Percentiles rank a stretch among this genome's conserved stretches.
These are phyloP conservation scores for Tylopilus sp. DNA, from an alignment of 1,284 basidiomycete genomes.

Conservation along the genomic window DNA sequence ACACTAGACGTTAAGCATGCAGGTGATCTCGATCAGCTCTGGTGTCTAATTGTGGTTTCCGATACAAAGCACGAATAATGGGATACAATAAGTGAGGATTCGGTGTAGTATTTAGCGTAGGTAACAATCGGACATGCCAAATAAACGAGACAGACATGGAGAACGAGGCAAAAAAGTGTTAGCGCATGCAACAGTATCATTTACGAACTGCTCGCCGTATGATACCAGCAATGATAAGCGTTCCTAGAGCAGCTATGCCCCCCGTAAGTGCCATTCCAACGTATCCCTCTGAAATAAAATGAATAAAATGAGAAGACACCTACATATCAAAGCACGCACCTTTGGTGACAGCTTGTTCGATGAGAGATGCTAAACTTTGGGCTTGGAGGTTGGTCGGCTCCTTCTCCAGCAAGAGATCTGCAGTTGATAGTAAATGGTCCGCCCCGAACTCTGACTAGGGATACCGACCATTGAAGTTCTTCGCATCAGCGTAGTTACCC, in stretches of 20 bases:
- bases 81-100: constrained; percentile 30
- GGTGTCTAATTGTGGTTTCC: constrained; percentile 16
- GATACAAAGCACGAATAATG: constrained; percentile 15
- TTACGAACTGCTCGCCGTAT: constrained; percentile 79
- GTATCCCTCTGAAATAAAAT: constrained; percentile 65
- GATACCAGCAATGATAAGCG: constrained; percentile 75
- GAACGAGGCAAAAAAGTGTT: constrained; percentile 12
- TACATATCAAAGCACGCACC: constrained; percentile 45
- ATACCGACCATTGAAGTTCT: constrained; percentile 82
- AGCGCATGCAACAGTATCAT: constrained; percentile 37
- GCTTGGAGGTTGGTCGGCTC: constrained; percentile 95
- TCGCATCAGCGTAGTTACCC: constrained; percentile 91
- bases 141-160: constrained; percentile 13
- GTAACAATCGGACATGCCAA: constrained; percentile 11
- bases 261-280: constrained; percentile 93
- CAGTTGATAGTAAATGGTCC: constrained; percentile 1
- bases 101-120: constrained; percentile 10
- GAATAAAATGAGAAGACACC: constrained; percentile 1
- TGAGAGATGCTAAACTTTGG: constrained; percentile 76
- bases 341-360: constrained; percentile 82
- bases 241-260: constrained; percentile 82
- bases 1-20: background rate
- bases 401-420: constrained; percentile 85
- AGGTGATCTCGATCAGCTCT: constrained; percentile 6
- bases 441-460: background rate